phyloP scores from a whole-genome alignment of 495 filamentous ascomycete genomes.

The Trichocladium antarcticum region DNA sequence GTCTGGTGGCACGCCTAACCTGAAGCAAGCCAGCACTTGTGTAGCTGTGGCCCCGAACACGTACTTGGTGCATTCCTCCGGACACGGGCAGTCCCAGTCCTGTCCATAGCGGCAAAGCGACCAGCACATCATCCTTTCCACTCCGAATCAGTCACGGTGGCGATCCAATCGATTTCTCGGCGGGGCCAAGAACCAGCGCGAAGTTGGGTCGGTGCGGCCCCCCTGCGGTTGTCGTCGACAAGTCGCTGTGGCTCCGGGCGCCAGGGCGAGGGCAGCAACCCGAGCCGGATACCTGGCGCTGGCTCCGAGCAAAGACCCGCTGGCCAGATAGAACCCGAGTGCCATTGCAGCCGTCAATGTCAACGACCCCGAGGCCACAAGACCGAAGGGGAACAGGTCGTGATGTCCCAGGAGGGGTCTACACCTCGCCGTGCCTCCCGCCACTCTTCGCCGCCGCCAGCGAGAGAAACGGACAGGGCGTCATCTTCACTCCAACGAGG shows the following conservation, averaged over 20 bases:
- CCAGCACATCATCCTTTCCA: not conserved
- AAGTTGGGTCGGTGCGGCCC: constrained; percentile 16
- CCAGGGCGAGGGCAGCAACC: constrained; percentile 14
- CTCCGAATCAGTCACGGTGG: constrained; percentile 21
- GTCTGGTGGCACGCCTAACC: constrained; percentile 4
- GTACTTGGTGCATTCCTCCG: constrained; percentile 14
- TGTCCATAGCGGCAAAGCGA: constrained; percentile 4
- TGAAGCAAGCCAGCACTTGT: constrained; percentile 17
- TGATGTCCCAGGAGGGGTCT: constrained; percentile 49
- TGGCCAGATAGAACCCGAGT: constrained; percentile 8
- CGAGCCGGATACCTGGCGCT: constrained; percentile 26
- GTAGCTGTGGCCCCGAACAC: constrained; percentile 12
- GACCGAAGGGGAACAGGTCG: constrained; percentile 47
- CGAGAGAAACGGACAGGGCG: constrained; percentile 16
- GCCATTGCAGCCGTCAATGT: constrained; percentile 40
- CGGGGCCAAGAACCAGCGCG: constrained; percentile 18
- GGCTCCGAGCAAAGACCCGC: constrained; percentile 16
- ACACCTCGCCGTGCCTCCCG: constrained; percentile 39
- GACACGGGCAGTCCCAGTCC: not conserved
- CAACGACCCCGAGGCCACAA: constrained; percentile 36
- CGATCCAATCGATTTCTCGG: constrained; percentile 23
- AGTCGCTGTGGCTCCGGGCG: constrained; percentile 9
- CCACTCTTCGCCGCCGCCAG: constrained; percentile 23
- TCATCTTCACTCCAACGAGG: constrained; percentile 21
- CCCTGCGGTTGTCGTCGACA: constrained; percentile 13